Evolutionary conservation across 2,329 filamentous ascomycete species (phyloP), one percentile per base, ranked within the genome.

Genomic region (Hypomyces rosellus): DNA sequence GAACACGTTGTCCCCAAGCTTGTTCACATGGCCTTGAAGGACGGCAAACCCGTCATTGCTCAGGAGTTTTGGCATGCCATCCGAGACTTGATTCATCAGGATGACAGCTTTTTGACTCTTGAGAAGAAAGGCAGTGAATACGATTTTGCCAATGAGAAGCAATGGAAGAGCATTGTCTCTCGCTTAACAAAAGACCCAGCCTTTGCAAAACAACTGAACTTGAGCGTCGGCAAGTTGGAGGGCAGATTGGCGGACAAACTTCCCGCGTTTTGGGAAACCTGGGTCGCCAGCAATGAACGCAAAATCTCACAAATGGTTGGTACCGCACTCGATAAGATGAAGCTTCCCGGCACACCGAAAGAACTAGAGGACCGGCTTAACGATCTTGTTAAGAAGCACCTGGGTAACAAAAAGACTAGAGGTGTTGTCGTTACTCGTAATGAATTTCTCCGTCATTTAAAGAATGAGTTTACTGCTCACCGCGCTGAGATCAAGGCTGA

Each of bases 51-150:
- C 0, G 66, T 77, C 18, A 76, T 88, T 14, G 69, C 77, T 0
- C 72, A 79, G 20, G 75, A 81, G 3, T 86, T 89, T 53, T 89
- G 81, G 78, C 72, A 80, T 50, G 85, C 84, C 0, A 63, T 89
- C 8, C 71, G 74, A 20, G 75, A 77, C 48, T 72, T 76, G 50
- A 75, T 86, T 44, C 68, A 68, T 16, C 63, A 69, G 1, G 77
- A 80, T 40, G 68, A 68, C 2, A 65, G 68, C 30, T 70, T 81
- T 37, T 61, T 80, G 36, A 74, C 68, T 3, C 57, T 80, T 3
- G 69, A 77, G 34, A 68, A 69, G 30, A 62, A 65, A 3, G 61
- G 64, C 2, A 60, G 70, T 14, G 63, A 62, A n/a, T 68, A 65
- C 16, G 61, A 69, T 13, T 57, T 70, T 15, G 67, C 74, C 3